Base-by-base conservation (phyloP, 306 rosid species). In the Crataegus laevigata region DNA sequence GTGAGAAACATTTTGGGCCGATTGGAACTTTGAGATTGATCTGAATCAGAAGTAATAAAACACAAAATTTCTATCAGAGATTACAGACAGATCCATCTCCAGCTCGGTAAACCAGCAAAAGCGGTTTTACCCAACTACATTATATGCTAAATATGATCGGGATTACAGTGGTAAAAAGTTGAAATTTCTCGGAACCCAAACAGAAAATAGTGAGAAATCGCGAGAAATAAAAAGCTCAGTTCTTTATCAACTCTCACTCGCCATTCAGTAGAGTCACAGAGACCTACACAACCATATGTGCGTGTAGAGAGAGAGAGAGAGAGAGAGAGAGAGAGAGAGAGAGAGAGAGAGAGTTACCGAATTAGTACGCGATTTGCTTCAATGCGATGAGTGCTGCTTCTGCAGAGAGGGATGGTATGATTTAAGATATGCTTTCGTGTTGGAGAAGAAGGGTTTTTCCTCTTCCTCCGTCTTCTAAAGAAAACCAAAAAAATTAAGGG, bases 1-100 rank as follows among this genome's bases (percentile, higher is more conserved):
- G 97, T 93, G 66, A 93, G 98, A 84, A 93, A 93, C 98, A 93
- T 91, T 42, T 77, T 84, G 52, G 66, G 36, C 74, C 25, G 81
- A 81, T 64, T 75, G 43, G 73, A 75, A 74, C 75, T 67, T 64
- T 19, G 30, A 74, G 70, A 79, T 38, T 80, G 69, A 73, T 42
- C 77, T 73, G 77, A 61, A 64, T 14, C 71, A 62, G 26, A 19
- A 21, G 9, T 18, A 52, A 30, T 11, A 29, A 57, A 47, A 30
- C 34, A 73, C 18, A 12, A 40, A 72, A 57, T 18, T 30, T 32
- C 52, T 72, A n/a, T 57, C 14, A 34, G 64, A 15, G 40, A 36
- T 22, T 38, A 22, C 5, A 32, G 7, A 10, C 25, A 72, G 76
- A 72, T 72, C 76, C 25, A 38, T 72, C 76, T 12, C 67, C 8